Evolutionary conservation across 164 flowering plant species (phyloP), one percentile per base, ranked within the genome.

Genomic region (Chloranthus sessilifolius): DNA sequence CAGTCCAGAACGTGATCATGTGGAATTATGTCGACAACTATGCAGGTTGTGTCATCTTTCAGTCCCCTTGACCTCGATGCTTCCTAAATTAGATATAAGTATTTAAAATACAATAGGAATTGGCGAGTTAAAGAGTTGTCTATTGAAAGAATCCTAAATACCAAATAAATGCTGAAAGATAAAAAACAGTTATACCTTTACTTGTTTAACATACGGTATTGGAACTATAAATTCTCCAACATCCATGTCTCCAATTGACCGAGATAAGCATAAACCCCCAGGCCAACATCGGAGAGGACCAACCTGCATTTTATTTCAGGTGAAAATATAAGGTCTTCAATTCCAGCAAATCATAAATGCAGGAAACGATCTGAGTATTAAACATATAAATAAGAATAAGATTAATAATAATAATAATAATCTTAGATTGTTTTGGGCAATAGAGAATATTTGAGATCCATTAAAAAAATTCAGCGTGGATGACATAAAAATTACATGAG

Each of bases 211-310:
- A 72, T 73, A 59, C 16, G 96, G 96, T 53, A 88, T 63, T 21
- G 96, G 95, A 55, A 88, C 95, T 37, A 88, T 88, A 50, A 73
- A 85, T 52, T 88, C 94, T 15, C 96, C 94, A 49, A 88, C 96
- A 71, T 88, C 96, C 87, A 80, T 78, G 57, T 85, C 91, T 23
- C 95, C 95, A 42, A 88, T 88, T 6, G 95, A 88, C 61, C 97
- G 68, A 17, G 97, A 88, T 62, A 88, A 89, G 72, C 97, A 88
- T 63, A 88, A 78, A 20, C 95, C 97, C 12, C 97, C 95, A 0
- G 97, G 97, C 97, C 97, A 88, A 59, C 95, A 88, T 20, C 95
- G 83, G 11, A 85, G 83, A 9, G 95, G 97, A 39, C 97, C 97
- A 55, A 83, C 65, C 97, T 84, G 71, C 30, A 38, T n/a, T n/a